Evolutionary conservation across 169 alveolate genomes (phyloP).

Genomic region (Eimeria necatrix): DNA sequence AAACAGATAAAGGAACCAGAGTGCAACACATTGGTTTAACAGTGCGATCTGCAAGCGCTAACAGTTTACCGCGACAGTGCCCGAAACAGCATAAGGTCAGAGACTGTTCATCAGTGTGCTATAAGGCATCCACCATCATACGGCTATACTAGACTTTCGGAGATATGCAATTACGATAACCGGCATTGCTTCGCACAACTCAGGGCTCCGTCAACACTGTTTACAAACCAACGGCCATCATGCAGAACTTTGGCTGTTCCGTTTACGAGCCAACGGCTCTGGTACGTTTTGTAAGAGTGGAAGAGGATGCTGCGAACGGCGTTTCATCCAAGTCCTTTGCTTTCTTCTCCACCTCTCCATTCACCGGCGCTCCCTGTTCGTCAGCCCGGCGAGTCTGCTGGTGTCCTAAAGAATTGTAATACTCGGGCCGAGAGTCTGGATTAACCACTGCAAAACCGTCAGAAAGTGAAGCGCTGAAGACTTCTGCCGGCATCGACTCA

Average conservation of each 20-base stretch:
- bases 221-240: too few relatives aligned
- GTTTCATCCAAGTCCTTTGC: slow-evolving; percentile 62
- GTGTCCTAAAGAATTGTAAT: slow-evolving; percentile 59
- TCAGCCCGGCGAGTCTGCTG: slow-evolving; percentile 53
- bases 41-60: background rate
- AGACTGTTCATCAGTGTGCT: too few relatives aligned
- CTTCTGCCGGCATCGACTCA: slow-evolving; percentile 71
- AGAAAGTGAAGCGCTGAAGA: slow-evolving; percentile 68
- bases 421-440: slow-evolving; percentile 61
- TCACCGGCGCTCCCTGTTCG: slow-evolving; percentile 41
- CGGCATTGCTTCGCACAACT: background rate
- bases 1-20: background rate
- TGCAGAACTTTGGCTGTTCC: too few relatives aligned
- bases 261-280: slow-evolving; percentile 65
- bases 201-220: background rate
- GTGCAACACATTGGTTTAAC: background rate
- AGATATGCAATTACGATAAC: background rate
- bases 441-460: slow-evolving; percentile 64
- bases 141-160: background rate
- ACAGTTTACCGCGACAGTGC: background rate
- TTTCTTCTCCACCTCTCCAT: slow-evolving; percentile 61
- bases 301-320: slow-evolving; percentile 66
- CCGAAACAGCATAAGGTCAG: background rate
- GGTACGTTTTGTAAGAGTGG: slow-evolving; percentile 72
- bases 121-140: background rate